Evolutionary conservation across 2,329 filamentous ascomycete genomes (phyloP).

Genomic region (Plectosphaerella sp.): DNA sequence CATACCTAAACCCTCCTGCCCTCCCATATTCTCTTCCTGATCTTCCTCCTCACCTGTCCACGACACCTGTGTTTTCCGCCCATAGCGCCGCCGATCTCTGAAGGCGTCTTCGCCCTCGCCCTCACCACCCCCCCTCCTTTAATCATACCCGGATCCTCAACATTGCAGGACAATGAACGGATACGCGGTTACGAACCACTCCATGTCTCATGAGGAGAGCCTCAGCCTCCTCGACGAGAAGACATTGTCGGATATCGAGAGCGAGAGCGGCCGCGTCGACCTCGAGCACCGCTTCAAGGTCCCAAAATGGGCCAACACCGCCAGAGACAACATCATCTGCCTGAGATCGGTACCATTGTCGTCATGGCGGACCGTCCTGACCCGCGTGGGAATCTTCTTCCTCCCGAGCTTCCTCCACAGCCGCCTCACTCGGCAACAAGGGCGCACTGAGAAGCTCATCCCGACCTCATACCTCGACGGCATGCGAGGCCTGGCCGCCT

Average conservation of each 20-base stretch:
- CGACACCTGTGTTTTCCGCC: slow-evolving; percentile 6
- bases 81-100: neutral
- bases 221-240: slow-evolving; percentile 39
- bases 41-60: slow-evolving; percentile 11
- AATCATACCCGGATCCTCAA: slow-evolving; percentile 1
- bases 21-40: slow-evolving; percentile 5
- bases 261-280: slow-evolving; percentile 32
- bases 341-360: slow-evolving; percentile 21
- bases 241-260: slow-evolving; percentile 37
- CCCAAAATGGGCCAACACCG: slow-evolving; percentile 24
- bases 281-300: slow-evolving; percentile 26
- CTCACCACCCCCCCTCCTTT: slow-evolving; percentile 4
- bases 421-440: slow-evolving; percentile 33
- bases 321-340: slow-evolving; percentile 21
- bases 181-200: slow-evolving; percentile 26
- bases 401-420: slow-evolving; percentile 50
- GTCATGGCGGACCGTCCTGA: slow-evolving; percentile 26
- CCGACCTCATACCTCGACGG: slow-evolving; percentile 56
- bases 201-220: slow-evolving; percentile 38
- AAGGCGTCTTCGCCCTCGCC: neutral
- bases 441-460: slow-evolving; percentile 34
- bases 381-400: slow-evolving; percentile 38
- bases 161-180: slow-evolving; percentile 35
- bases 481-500: slow-evolving; percentile 50
- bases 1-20: slow-evolving; percentile 1